These are phyloP conservation scores for Xerocomus spinulosus DNA, from an alignment of 768 basidiomycete species.

Conservation along the genomic window DNA sequence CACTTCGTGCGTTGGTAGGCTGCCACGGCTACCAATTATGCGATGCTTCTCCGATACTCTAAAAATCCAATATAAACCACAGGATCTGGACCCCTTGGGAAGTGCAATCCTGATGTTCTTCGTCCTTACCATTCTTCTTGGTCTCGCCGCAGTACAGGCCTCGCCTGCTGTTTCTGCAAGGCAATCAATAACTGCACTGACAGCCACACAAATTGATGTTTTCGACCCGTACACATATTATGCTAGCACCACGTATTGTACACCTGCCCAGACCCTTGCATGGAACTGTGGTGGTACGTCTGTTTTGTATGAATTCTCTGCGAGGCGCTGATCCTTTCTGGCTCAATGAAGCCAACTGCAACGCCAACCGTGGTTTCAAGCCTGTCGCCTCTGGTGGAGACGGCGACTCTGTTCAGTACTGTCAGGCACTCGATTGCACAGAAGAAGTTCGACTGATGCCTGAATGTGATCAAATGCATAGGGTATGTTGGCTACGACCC, in stretches of 20 bases:
- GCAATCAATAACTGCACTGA: conserved; percentile 38
- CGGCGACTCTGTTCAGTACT: conserved; percentile 40
- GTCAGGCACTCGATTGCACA: conserved; percentile 20
- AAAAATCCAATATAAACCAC: too few relatives aligned
- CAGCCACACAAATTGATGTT: conserved; percentile 36
- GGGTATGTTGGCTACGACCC: conserved; percentile 56
- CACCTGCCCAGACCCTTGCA: conserved; percentile 36
- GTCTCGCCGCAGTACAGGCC: conserved; percentile 9
- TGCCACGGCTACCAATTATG: too few relatives aligned
- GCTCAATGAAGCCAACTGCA: conserved; percentile 38
- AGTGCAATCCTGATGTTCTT: conserved; percentile 12
- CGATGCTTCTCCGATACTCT: too few relatives aligned
- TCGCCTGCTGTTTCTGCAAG: conserved; percentile 29
- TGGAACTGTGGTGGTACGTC: conserved; percentile 55
- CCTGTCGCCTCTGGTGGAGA: conserved; percentile 48
- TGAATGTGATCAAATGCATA: conserved; percentile 13
- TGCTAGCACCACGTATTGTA: conserved; percentile 50
- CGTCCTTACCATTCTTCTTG: conserved; percentile 16
- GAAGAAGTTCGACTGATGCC: neutral
- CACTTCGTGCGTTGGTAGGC: too few relatives aligned
- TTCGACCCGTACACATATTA: conserved; percentile 49
- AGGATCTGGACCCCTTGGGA: neutral
- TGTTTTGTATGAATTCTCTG: neutral
- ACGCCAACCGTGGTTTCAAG: conserved; percentile 44
- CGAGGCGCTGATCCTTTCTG: neutral